Base-by-base conservation (phyloP, 164 flowering plant species). In the Hamamelis virginiana region DNA sequence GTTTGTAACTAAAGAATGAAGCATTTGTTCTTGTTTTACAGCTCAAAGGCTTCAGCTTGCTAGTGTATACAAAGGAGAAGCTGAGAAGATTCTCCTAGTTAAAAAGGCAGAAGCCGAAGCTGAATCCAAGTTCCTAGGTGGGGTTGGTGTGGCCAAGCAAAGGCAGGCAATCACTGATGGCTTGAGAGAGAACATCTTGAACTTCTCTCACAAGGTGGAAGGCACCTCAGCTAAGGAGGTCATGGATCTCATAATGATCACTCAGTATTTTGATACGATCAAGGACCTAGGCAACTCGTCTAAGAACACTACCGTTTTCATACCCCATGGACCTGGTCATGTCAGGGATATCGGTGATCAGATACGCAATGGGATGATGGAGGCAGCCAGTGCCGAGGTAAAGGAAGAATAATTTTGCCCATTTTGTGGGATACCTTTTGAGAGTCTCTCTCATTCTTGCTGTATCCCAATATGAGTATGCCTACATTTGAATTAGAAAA, bases 291-390 rank as follows among this genome's bases (percentile, higher is more conserved):
- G 99, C 0, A 90, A 88, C 82, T 82, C 93, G 0, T 96, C 97
- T 0, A 96, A 89, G 84, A 96, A 91, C 84, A 96, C 99, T 9
- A 93, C 98, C 4, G 89, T 96, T n/a, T 96, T 96, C 79, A 74
- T 96, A 50, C 99, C 99, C 10, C 99, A 96, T 64, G 99, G 98
- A 19, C 98, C 99, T 38, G 99, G 99, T 46, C 99, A 96, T 65
- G 89, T 93, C 67, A 81, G 94, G 65, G 99, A 96, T 64, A 93
- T 96, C 22, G 50, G 89, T 46, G 90, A 89, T 5, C 99, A 96
- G 86, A 87, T 96, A 67, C 92, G 97, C 62, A 91, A 91, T 76
- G 99, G 99, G 10, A 6, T 89, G 69, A 83, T 96, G 98, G 98
- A 96, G 76, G 98, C 91, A 62, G 11, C 84, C 61, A 74, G 85